These are phyloP conservation scores for Thelonectria discophora DNA, from an alignment of 2,329 filamentous ascomycete species.

Conservation along the genomic window DNA sequence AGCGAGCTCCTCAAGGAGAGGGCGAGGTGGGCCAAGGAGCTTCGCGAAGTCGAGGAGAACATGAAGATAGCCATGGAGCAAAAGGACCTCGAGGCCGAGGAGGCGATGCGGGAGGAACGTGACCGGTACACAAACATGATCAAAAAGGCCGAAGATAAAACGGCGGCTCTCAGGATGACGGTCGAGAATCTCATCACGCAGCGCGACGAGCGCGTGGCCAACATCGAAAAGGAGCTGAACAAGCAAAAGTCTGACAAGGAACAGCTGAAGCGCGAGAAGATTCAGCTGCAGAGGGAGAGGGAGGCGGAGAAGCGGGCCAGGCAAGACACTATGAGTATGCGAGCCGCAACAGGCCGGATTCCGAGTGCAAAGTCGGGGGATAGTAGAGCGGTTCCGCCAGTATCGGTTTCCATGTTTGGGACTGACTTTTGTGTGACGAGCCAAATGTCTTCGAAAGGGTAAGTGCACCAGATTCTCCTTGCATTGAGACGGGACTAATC, in stretches of 20 bases:
- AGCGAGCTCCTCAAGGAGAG: conserved; percentile 16
- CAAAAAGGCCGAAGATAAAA: conserved; percentile 12
- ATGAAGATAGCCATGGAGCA: conserved; percentile 12
- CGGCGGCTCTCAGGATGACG: background rate
- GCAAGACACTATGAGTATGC: background rate
- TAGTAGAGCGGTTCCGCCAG: background rate
- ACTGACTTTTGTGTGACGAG: background rate
- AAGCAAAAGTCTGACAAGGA: background rate
- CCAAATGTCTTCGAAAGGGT: background rate
- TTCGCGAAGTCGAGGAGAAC: background rate
- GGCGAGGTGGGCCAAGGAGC: background rate
- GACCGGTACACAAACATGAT: conserved; percentile 26
- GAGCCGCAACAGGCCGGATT: background rate
- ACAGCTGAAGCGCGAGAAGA: background rate
- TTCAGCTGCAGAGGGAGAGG: background rate
- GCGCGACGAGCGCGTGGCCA: conserved; percentile 13
- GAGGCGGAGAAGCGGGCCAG: background rate
- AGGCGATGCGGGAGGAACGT: conserved; percentile 15
- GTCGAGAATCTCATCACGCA: conserved; percentile 19
- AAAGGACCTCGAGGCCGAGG: background rate
- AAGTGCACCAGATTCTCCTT: background rate
- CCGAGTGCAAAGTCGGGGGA: background rate
- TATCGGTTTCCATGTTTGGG: conserved; percentile 6
- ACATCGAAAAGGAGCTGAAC: conserved; percentile 7
- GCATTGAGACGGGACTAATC: background rate